Percentiles rank a stretch among this genome's conserved stretches.
These are phyloP conservation scores for carrot (Daucus carota) DNA, from an alignment of 129 eudicot species.

Conservation along the genomic window DH1_v3.0 NC_030389.2:40003501-40004000, in stretches of 20 bases:
- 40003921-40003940: not conserved
- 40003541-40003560: not conserved
- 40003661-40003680: conserved; percentile 91
- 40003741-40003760: conserved; percentile 67
- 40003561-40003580: not conserved
- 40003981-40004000: not conserved
- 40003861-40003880: not conserved
- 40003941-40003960: not conserved
- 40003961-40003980: not conserved
- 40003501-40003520: not conserved
- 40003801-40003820: not conserved
- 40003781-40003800: conserved; percentile 79
- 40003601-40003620: conserved; percentile 65
- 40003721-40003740: conserved; percentile 79
- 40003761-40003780: conserved; percentile 80
- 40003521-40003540: not conserved
- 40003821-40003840: not conserved
- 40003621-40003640: conserved; percentile 74
- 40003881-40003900: not conserved
- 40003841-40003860: not conserved
- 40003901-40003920: not conserved
- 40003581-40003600: not conserved
- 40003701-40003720: conserved; percentile 80
- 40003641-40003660: conserved; percentile 83
- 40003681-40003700: conserved; percentile 91